These are phyloP conservation scores for Dryadomyces sulphureus DNA, from an alignment of 2,329 filamentous ascomycete genomes.

Conservation along the genomic window DNA sequence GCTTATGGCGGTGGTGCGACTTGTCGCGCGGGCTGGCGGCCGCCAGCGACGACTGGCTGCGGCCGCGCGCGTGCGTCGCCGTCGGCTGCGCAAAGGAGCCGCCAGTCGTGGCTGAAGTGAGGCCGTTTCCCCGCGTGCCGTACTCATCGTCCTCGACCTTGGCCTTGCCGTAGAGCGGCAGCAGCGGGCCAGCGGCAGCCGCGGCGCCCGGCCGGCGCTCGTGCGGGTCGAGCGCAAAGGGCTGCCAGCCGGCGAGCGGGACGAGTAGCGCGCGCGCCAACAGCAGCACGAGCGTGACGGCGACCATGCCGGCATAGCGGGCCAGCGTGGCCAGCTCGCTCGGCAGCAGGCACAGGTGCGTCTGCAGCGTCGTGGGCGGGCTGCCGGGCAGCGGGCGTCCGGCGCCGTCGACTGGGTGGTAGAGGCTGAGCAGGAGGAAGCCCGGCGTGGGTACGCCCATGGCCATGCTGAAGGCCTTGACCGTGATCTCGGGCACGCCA, in stretches of 20 bases:
- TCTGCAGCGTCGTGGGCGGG: constrained; percentile 47
- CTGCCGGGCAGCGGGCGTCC: constrained; percentile 30
- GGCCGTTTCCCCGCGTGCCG: constrained; percentile 12
- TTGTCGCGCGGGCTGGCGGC: not conserved
- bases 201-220: not conserved
- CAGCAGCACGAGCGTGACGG: constrained; percentile 34
- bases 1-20: not conserved
- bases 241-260: constrained; percentile 35
- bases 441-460: constrained; percentile 87
- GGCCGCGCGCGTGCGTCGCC: constrained; percentile 13
- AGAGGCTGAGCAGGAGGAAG: constrained; percentile 77
- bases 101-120: constrained; percentile 7
- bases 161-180: constrained; percentile 36
- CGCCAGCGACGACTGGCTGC: constrained; percentile 7
- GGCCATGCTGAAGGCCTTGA: constrained; percentile 89
- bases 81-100: constrained; percentile 14
- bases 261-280: constrained; percentile 40
- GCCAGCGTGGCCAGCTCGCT: constrained; percentile 78
- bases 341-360: constrained; percentile 78
- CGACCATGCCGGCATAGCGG: constrained; percentile 53
- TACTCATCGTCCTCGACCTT: constrained; percentile 34
- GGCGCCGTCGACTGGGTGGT: constrained; percentile 66
- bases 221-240: constrained; percentile 35
- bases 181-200: not conserved
- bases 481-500: constrained; percentile 68